Base-by-base conservation (phyloP, 2,329 filamentous ascomycete genomes). In the Aspergillus pseudonomiae region DNA sequence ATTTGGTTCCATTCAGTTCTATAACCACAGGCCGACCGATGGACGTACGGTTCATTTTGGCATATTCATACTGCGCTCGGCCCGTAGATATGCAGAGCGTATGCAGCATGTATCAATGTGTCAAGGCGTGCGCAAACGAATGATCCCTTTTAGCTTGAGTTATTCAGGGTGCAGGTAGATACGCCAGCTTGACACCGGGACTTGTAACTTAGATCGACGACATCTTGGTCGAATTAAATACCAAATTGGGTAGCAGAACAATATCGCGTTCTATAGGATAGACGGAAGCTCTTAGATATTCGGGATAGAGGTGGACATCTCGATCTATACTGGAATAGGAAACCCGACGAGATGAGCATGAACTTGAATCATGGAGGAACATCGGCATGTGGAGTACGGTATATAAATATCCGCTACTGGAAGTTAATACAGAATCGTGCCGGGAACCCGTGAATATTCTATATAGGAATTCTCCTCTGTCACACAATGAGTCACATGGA, bases 161-260 rank as follows among this genome's bases (percentile, higher is more conserved):
- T 7, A 3, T 36, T 36, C 5, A 6, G 34, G 34, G 6, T 9
- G 7, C 16, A 19, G 16, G 19, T 3, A n/a, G 39, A n/a, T 41
- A n/a, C 3, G 19, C 3, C 0, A 10, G 16, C 12, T 10, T n/a
- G 39, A n/a, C 9, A n/a, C 9, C 9, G 6, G 0, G 14, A 10
- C 1, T n/a, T 41, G 9, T 41, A 3, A n/a, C 6, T 10, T 10
- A 41, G 19, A 5, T 41, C 6, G 36, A 9, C 16, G 2, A 41
- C 36, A 19, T 19, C 36, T 41, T 41, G 16, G 9, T 12, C 36
- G 16, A 41, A 19, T 2, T 16, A 41, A 41, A 6, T 9, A 6
- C 4, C 6, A 19, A 6, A 19, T 19, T 39, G 6, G 6, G 16
- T 7, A 6, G 2, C 16, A 7, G 16, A 7, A 4, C 39, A 9